phyloP scores from a whole-genome alignment of 441 rosid genomes.

The Corymbia calophylla region DNA sequence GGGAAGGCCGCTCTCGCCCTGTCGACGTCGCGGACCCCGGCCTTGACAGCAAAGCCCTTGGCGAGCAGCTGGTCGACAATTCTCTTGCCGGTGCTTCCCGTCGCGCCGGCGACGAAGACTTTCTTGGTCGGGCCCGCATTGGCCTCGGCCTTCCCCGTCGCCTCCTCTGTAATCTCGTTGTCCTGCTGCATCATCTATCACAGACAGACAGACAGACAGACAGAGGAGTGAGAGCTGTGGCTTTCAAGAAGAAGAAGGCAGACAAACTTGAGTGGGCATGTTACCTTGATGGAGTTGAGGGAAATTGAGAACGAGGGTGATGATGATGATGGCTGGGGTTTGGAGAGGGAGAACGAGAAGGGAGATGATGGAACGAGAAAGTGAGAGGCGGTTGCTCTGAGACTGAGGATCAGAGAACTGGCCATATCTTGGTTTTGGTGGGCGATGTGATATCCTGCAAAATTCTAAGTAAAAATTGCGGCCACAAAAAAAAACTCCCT shows the following conservation, averaged over 20 bases:
- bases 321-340: constrained; percentile 6
- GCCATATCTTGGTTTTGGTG: neutral
- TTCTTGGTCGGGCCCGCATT: constrained; percentile 29
- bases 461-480: neutral
- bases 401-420: neutral
- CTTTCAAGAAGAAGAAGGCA: neutral
- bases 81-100: constrained; percentile 76
- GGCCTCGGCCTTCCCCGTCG: constrained; percentile 2
- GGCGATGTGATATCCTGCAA: neutral
- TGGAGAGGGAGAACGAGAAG: constrained; percentile 5
- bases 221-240: neutral
- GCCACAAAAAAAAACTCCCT: neutral
- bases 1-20: constrained; percentile 53
- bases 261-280: neutral
- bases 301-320: constrained; percentile 7
- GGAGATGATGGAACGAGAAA: neutral
- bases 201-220: neutral
- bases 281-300: constrained; percentile 36
- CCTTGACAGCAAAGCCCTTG: constrained; percentile 74
- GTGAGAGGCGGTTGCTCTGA: neutral
- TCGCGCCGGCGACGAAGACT: constrained; percentile 83
- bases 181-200: constrained; percentile 42
- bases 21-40: constrained; percentile 74
- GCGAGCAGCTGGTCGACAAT: constrained; percentile 74
- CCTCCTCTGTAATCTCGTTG: constrained; percentile 35